Base-by-base conservation (phyloP, 2,329 filamentous ascomycete species). In the Phyllosticta citriasiana region DNA sequence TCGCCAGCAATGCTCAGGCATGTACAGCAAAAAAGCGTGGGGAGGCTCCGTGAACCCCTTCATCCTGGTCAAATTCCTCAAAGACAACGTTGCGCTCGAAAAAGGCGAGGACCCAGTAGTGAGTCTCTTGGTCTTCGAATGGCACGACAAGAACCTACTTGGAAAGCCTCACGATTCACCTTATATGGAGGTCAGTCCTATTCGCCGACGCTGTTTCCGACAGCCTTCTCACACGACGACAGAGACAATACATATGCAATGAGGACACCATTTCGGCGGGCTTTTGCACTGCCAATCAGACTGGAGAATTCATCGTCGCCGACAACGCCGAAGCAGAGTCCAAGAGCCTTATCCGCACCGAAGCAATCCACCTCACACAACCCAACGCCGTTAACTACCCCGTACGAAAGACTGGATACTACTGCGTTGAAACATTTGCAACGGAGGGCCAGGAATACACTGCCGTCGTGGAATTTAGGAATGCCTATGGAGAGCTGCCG, bases 401-500 rank as follows among this genome's bases (percentile, higher is more conserved):
- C 5, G 86, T 97, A 68, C 87, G 87, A 19, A 91, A 90, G 74
- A 99, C 94, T 0, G 94, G 94, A 27, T 99, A 97, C 76, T 99
- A 96, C 75, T 99, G 94, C 70, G 87, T 99, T 63, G 85, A 89
- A 58, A 94, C 91, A 1, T 86, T 85, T 65, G 82, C 82, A 24
- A 93, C 85, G 72, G 84, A 81, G 26, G 79, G 81, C 0, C 74
- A 81, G 62, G 81, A 89, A 53, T 99, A 95, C 71, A 83, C 81
- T 55, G 92, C 88, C 7, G 83, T 94, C 14, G 87, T 94, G 53
- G 92, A 94, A 69, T 99, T 97, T 74, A 86, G 92, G 64, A 97
- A 99, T 74, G 89, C 94, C 2, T 99, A 95, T 71, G 94, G 94
- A 71, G 93, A 99, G 78, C 86, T 99, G 61, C 89, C 92, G 4